Percentiles rank a stretch among this genome's conserved stretches.
Conservation (phyloP, 805 yeast genomes). For the Yarrowia bubula region DNA sequence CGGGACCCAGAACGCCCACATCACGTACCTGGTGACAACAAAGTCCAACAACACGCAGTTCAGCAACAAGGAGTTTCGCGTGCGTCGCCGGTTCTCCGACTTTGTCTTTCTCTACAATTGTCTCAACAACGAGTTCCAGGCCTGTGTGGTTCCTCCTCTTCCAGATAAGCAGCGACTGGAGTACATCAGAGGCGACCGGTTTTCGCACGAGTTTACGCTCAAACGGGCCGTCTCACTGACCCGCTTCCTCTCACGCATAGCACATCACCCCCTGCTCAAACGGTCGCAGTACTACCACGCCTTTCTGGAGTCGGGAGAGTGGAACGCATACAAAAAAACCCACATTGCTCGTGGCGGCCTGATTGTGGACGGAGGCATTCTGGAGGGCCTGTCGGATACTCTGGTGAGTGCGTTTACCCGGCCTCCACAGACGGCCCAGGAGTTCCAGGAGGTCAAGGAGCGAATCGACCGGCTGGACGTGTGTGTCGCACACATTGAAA, state of each 20-base stretch:
- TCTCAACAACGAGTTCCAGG: constrained; percentile 74
- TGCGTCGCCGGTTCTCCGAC: constrained; percentile 83
- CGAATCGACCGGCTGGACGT: constrained; percentile 81
- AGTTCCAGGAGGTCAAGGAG: constrained; percentile 78
- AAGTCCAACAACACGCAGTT: constrained; percentile 61
- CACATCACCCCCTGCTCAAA: constrained; percentile 67
- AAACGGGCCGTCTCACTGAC: constrained; percentile 79
- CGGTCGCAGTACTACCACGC: constrained; percentile 67
- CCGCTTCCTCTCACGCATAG: constrained; percentile 68
- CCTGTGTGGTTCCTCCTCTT: constrained; percentile 84
- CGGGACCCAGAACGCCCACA: constrained; percentile 66
- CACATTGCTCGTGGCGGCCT: constrained; percentile 15
- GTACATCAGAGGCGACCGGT: constrained; percentile 90
- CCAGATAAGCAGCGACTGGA: constrained; percentile 92
- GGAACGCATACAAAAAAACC: constrained; percentile 56
- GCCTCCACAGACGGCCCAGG: constrained; percentile 60
- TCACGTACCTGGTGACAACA: constrained; percentile 68
- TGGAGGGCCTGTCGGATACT: constrained; percentile 84
- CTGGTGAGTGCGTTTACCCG: constrained; percentile 92
- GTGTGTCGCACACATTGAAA: constrained; percentile 74
- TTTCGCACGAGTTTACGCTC: constrained; percentile 76
- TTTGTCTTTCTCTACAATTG: constrained; percentile 75
- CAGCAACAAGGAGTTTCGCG: constrained; percentile 45
- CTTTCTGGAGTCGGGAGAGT: constrained; percentile 70
- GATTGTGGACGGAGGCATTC: constrained; percentile 42